Percentiles rank a stretch among this genome's conserved stretches.
phyloP scores from a whole-genome alignment of 2,329 filamentous ascomycete genomes.

The Colletotrichum viniferum region DNA sequence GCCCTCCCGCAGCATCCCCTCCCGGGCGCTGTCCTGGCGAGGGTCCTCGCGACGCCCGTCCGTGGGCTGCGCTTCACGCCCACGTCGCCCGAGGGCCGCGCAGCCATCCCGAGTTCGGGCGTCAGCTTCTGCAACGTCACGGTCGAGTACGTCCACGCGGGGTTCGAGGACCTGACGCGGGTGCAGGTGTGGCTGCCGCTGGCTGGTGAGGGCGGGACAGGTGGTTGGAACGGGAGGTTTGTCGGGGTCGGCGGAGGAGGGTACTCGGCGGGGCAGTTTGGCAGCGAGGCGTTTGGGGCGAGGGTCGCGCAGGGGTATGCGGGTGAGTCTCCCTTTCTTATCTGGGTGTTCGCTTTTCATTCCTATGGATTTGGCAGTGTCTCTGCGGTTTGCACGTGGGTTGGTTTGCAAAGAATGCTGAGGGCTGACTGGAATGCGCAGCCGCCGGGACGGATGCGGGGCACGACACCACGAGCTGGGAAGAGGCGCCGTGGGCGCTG shows the following conservation, averaged over 20 bases:
- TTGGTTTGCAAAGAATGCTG: background rate
- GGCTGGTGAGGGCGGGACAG: background rate
- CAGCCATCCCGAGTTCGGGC: conserved; percentile 13
- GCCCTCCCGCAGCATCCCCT: background rate
- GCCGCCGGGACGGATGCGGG: conserved; percentile 14
- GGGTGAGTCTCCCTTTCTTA: background rate
- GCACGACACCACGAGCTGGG: background rate
- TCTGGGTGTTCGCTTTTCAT: background rate
- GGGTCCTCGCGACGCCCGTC: background rate
- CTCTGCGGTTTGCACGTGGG: background rate
- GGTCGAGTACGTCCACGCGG: conserved; percentile 29
- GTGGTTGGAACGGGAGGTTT: conserved; percentile 34
- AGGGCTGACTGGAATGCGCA: background rate
- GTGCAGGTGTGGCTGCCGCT: conserved; percentile 30
- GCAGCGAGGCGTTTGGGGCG: conserved; percentile 6
- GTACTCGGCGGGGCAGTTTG: conserved; percentile 27
- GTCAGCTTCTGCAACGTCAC: conserved; percentile 29
- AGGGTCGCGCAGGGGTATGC: conserved; percentile 16
- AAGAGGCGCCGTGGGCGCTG: conserved; percentile 25
- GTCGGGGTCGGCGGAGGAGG: conserved; percentile 35
- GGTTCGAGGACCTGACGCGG: conserved; percentile 26
- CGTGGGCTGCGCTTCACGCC: background rate
- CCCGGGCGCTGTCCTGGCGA: background rate
- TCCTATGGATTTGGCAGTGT: background rate
- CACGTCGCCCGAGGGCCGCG: conserved; percentile 14